Base-by-base conservation (phyloP, 2,329 filamentous ascomycete genomes). In the Simplicillium aogashimaense region DNA sequence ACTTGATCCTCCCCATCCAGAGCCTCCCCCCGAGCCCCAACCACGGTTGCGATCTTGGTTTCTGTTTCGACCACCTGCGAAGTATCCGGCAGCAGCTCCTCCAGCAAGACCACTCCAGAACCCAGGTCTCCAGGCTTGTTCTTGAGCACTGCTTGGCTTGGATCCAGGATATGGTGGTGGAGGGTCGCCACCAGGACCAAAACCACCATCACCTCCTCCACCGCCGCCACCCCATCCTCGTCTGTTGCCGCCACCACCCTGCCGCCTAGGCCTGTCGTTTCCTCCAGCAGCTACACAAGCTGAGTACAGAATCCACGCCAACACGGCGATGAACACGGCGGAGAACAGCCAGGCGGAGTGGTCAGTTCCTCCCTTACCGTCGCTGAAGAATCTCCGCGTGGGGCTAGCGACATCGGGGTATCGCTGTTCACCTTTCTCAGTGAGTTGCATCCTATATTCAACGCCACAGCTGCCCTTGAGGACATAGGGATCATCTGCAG, bases 381-480 rank as follows among this genome's bases (percentile, higher is more conserved):
- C 43, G 11, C 52, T 48, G 17, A 62, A 61, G 45, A 59, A 61
- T 2, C 51, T 61, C 18, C 53, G 56, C 35, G 53, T 64, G 34
- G 35, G 16, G 10, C 57, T 60, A 39, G 60, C 64, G 32, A 76
- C 53, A 30, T 73, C 57, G 1, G 83, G 85, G 57, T 83, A 89
- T 50, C 71, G 76, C 50, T 73, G 62, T 62, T 89, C 79, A 3
- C 92, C 92, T 45, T 72, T 68, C 10, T 82, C 78, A 1, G 89
- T 97, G 39, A 97, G 66, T 1, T 83, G 60, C 7, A 97, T 63
- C 12, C 82, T 72, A 61, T 97, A 97, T 63, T 95, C 86, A 17
- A 95, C 89, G 12, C 84, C 92, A 61, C 90, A 97, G 59, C 85
- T 92, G 16, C 92, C 92, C 53, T 85, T 88, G 40, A 97, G 65